Percentiles rank a stretch among this genome's conserved stretches.
phyloP scores from a whole-genome alignment of 148 eudicot genomes.

The Rheum nobile region DNA sequence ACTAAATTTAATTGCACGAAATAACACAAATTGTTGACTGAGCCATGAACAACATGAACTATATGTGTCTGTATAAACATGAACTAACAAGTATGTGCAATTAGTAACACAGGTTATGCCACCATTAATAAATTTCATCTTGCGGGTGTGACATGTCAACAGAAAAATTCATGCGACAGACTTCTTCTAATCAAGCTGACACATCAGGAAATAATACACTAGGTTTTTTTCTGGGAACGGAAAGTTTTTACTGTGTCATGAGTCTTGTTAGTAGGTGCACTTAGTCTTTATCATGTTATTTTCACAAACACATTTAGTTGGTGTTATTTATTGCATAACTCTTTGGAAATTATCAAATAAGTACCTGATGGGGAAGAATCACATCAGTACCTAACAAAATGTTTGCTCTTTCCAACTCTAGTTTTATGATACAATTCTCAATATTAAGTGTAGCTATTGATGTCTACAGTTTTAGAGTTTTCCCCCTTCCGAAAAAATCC shows the following conservation, averaged over 20 bases:
- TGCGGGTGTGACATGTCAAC: not conserved
- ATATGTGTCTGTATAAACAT: not conserved
- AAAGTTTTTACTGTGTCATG: not conserved
- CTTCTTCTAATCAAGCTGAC: too few relatives aligned
- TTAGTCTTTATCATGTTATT: not conserved
- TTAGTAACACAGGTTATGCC: not conserved
- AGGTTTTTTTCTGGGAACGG: not conserved
- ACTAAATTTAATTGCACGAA: not conserved
- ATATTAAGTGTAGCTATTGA: not conserved
- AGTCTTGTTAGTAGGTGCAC: not conserved
- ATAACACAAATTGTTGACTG: not conserved
- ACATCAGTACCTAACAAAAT: not conserved
- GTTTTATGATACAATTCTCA: not conserved
- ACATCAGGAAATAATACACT: not conserved
- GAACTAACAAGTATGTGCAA: not conserved
- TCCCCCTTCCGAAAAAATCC: not conserved
- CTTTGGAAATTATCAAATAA: not conserved
- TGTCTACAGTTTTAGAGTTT: not conserved
- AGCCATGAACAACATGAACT: not conserved
- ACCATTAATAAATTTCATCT: not conserved
- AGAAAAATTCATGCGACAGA: not conserved
- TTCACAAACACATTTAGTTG: not conserved
- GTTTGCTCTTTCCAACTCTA: not conserved
- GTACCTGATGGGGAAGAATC: too few relatives aligned
- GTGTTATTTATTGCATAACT: not conserved